These are phyloP conservation scores for Penicillium cosmopolitanum DNA, from an alignment of 495 filamentous ascomycete genomes.

Conservation along the genomic window DNA sequence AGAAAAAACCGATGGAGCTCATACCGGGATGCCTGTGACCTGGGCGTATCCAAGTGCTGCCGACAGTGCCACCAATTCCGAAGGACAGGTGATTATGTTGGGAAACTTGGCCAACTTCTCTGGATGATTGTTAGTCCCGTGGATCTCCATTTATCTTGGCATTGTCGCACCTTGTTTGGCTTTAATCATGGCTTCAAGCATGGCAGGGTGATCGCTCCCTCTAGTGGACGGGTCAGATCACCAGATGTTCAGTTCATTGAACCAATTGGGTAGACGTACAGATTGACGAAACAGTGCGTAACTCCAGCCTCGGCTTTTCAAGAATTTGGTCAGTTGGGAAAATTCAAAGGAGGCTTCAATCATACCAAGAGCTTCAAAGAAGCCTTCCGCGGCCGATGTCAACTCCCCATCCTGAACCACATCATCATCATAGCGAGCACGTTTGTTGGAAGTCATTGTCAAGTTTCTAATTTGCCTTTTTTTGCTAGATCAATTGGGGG, in stretches of 20 bases:
- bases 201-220: slow-evolving; percentile 84
- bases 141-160: no score
- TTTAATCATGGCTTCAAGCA: slow-evolving; percentile 90
- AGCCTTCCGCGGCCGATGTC: slow-evolving; percentile 25
- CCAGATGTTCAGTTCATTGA: neutral
- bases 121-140: neutral
- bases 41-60: slow-evolving; percentile 93
- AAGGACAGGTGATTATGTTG: slow-evolving; percentile 84
- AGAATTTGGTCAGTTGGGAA: neutral
- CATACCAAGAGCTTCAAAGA: slow-evolving; percentile 30
- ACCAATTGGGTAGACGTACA: slow-evolving; percentile 16
- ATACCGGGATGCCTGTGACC: slow-evolving; percentile 66
- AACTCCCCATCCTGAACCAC: slow-evolving; percentile 10
- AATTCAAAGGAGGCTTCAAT: neutral
- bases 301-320: slow-evolving; percentile 25
- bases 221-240: slow-evolving; percentile 14
- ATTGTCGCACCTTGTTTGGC: slow-evolving; percentile 50
- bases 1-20: neutral
- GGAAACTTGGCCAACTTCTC: slow-evolving; percentile 65
- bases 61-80: slow-evolving; percentile 93
- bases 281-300: slow-evolving; percentile 29
- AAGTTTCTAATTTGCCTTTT: no score
- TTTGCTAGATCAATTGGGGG: no score
- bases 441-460: slow-evolving; percentile 7
- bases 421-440: slow-evolving; percentile 17